These are phyloP conservation scores for Colletotrichum brevisporum DNA, from an alignment of 2,329 filamentous ascomycete genomes.

Conservation along the genomic window DNA sequence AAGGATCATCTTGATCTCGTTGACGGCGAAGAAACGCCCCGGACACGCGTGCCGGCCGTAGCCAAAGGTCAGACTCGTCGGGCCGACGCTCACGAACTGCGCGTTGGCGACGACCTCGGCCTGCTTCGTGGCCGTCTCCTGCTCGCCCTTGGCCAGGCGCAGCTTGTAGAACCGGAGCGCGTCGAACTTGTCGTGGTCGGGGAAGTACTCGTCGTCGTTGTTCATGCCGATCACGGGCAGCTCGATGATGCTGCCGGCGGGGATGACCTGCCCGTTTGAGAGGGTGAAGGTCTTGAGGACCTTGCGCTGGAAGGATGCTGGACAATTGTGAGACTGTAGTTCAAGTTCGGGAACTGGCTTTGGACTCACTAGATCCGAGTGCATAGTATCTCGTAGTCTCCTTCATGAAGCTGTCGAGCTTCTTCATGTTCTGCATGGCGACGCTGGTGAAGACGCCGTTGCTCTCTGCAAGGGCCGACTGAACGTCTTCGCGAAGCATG, in stretches of 20 bases:
- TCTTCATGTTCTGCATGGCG: constrained; percentile 55
- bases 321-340: constrained; percentile 35
- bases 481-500: constrained; percentile 66
- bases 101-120: constrained; percentile 26
- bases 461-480: constrained; percentile 52
- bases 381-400: constrained; percentile 53
- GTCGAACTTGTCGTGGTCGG: constrained; percentile 48
- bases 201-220: constrained; percentile 53
- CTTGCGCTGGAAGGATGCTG: constrained; percentile 63
- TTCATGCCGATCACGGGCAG: constrained; percentile 54
- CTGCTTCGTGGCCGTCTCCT: constrained; percentile 20
- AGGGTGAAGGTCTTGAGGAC: constrained; percentile 65
- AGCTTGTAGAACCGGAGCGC: constrained; percentile 32
- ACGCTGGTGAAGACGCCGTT: constrained; percentile 51
- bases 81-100: constrained; percentile 58
- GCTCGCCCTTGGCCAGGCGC: constrained; percentile 23
- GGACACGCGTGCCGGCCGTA: constrained; percentile 58
- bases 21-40: constrained; percentile 60
- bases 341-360: constrained; percentile 35
- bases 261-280: constrained; percentile 67
- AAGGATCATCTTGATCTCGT: constrained; percentile 62
- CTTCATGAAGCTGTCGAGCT: constrained; percentile 58
- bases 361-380: constrained; percentile 50
- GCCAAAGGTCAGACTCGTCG: constrained; percentile 54
- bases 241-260: constrained; percentile 59